Evolutionary conservation across 169 alveolate species (phyloP), one percentile per base, ranked within the genome.

Genomic region (Blepharisma undulans): DNA sequence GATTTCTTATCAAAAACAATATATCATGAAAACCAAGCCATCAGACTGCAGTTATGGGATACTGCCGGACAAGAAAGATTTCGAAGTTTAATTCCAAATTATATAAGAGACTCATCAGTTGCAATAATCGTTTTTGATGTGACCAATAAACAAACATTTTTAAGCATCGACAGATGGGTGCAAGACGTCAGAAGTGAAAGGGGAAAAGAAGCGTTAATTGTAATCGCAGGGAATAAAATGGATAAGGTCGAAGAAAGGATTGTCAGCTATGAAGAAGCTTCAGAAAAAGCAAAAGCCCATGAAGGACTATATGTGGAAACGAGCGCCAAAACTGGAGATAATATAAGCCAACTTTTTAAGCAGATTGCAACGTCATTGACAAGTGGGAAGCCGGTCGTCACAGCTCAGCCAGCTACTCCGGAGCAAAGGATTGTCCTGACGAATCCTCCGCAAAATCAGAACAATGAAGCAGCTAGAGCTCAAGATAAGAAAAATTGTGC

Each of bases 41-140:
- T 99, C 79, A 97, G 99, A 59, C 98, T 99, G 32, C 99, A 99
- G 94, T 95, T 99, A 87, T 99, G 99, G 99, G 99, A 99, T 94
- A 99, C 99, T 25, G 99, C 99, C 2, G 99, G 99, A 19, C 99
- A 99, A 94, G 99, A 99, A 91, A 93, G 99, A 34, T 99, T 98
- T 96, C 94, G 99, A 84, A 93, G 98, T 61, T 97, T 99, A 86
- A 98, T 99, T 91, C 99, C 99, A 22, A 95, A 98, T 61, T 99
- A 99, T 93, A 98, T 99, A 48, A 96, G 99, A 78, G 99, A 99
- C 93, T 97, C 99, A 18, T 95, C 98, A 72, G 99, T 99, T 2
- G 99, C 99, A 12, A 98, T 99, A 18, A 98, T 99, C n/a, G 99
- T 98, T 34, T 98, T 98, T 91, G 99, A 99, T 92, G 97, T 98